phyloP scores from a whole-genome alignment of 257 asterid genomes.

The Gentiana straminea region DNA sequence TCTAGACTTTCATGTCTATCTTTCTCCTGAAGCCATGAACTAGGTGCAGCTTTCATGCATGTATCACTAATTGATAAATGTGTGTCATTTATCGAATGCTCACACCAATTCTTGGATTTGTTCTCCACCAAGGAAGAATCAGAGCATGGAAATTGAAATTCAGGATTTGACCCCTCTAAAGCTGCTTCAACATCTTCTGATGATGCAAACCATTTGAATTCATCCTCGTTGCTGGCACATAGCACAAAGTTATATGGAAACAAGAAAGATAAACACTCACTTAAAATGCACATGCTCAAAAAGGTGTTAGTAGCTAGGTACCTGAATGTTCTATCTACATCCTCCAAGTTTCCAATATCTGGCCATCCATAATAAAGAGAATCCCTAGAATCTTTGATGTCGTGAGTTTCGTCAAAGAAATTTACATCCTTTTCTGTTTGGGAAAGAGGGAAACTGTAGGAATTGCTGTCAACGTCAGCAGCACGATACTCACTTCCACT shows the following conservation, averaged over 20 bases:
- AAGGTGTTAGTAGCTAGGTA: conserved; percentile 10
- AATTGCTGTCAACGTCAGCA: conserved; percentile 32
- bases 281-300: neutral
- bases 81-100: conserved; percentile 18
- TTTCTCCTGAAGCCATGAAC: conserved; percentile 31
- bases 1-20: conserved; percentile 29
- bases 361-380: conserved; percentile 61
- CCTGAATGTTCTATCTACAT: conserved; percentile 81
- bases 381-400: conserved; percentile 52
- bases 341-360: conserved; percentile 80
- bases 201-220: conserved; percentile 60
- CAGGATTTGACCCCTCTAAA: conserved; percentile 33
- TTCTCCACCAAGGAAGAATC: conserved; percentile 26
- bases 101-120: conserved; percentile 20
- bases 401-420: conserved; percentile 38
- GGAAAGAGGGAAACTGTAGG: conserved; percentile 42
- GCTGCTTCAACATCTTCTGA: conserved; percentile 45
- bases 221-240: conserved; percentile 50
- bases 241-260: conserved; percentile 35
- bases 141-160: conserved; percentile 34
- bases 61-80: conserved; percentile 27
- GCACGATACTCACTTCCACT: conserved; percentile 27
- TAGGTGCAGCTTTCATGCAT: conserved; percentile 20
- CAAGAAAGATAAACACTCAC: conserved; percentile 7
- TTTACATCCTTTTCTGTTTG: conserved; percentile 33